Conservation (phyloP, 345 rosid genomes). For the Fremontodendron californicum region DNA sequence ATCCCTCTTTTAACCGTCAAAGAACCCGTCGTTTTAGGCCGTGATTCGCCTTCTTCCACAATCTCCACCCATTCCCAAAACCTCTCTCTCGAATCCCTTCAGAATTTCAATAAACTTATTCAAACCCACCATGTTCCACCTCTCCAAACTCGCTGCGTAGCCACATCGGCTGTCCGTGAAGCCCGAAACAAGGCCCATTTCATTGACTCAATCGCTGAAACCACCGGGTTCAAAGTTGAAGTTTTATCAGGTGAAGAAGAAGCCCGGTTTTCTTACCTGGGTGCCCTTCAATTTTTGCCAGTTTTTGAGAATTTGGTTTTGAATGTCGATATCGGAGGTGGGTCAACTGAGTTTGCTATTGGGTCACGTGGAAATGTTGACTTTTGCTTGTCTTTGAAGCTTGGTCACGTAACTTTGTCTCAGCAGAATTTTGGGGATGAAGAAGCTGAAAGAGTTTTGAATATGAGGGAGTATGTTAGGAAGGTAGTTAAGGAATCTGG, state of each 20-base stretch:
- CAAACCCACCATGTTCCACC: slow-evolving; percentile 27
- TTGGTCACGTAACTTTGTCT: slow-evolving; percentile 64
- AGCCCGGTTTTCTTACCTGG: slow-evolving; percentile 51
- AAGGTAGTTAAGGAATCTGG: slow-evolving; percentile 38
- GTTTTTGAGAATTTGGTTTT: slow-evolving; percentile 46
- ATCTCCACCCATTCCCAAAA: slow-evolving; percentile 40
- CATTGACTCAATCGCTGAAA: slow-evolving; percentile 30
- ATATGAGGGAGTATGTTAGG: slow-evolving; percentile 46
- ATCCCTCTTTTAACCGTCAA: slow-evolving; percentile 44
- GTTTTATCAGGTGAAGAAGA: slow-evolving; percentile 67
- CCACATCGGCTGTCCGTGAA: slow-evolving; percentile 59
- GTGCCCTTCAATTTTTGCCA: slow-evolving; percentile 60
- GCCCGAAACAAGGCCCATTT: slow-evolving; percentile 44
- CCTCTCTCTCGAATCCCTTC: slow-evolving; percentile 44
- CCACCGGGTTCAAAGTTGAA: slow-evolving; percentile 34
- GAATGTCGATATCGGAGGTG: slow-evolving; percentile 68
- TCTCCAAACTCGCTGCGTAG: slow-evolving; percentile 46
- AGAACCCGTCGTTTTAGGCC: slow-evolving; percentile 47
- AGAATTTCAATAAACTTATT: slow-evolving; percentile 34
- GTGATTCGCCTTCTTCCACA: slow-evolving; percentile 36
- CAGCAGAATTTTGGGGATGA: slow-evolving; percentile 28
- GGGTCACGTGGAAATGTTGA: slow-evolving; percentile 50
- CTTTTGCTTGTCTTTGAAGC: slow-evolving; percentile 43
- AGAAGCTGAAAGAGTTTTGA: slow-evolving; percentile 13
- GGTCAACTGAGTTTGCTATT: slow-evolving; percentile 64